Percentiles rank a stretch among this genome's conserved stretches.
Evolutionary conservation across 768 basidiomycete genomes (phyloP).

Genomic region (Mycena latifolia): DNA sequence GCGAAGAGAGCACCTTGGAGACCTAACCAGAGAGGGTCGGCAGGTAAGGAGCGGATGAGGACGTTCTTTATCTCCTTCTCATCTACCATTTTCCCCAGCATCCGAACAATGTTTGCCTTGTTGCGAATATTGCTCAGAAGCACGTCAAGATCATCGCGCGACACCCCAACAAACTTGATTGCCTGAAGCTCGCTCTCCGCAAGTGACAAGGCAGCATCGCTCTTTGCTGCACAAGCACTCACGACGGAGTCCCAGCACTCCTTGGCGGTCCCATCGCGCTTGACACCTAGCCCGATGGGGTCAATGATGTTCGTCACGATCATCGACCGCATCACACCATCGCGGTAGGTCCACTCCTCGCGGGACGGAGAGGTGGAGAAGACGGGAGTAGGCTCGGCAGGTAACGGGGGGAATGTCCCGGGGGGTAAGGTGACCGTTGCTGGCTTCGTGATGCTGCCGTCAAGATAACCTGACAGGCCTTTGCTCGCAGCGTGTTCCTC

Average conservation of each 20-base stretch:
- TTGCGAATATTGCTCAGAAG: not conserved
- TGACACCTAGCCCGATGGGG: slow-evolving; percentile 22
- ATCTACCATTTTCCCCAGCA: slow-evolving; percentile 5
- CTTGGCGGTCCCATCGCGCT: slow-evolving; percentile 19
- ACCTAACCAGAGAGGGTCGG: slow-evolving; percentile 15
- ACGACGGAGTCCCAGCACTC: slow-evolving; percentile 19
- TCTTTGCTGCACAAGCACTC: not conserved
- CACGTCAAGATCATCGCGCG: no score
- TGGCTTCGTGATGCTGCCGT: no score
- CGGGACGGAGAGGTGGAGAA: slow-evolving; percentile 19
- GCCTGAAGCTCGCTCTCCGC: no score
- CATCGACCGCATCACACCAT: no score
- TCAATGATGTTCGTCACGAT: slow-evolving; percentile 19
- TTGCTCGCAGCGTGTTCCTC: no score
- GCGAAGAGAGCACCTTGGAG: slow-evolving; percentile 11
- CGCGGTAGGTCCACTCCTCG: slow-evolving; percentile 16
- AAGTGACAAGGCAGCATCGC: not conserved
- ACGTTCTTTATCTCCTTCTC: no score
- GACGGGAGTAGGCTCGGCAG: slow-evolving; percentile 16
- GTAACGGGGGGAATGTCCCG: not conserved
- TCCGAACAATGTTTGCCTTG: slow-evolving; percentile 12
- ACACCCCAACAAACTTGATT: no score
- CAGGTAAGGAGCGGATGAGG: no score
- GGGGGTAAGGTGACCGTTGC: slow-evolving; percentile 13
- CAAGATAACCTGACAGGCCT: no score